phyloP scores from a whole-genome alignment of 176 grass and related monocot species.

The Avena sativa region DNA sequence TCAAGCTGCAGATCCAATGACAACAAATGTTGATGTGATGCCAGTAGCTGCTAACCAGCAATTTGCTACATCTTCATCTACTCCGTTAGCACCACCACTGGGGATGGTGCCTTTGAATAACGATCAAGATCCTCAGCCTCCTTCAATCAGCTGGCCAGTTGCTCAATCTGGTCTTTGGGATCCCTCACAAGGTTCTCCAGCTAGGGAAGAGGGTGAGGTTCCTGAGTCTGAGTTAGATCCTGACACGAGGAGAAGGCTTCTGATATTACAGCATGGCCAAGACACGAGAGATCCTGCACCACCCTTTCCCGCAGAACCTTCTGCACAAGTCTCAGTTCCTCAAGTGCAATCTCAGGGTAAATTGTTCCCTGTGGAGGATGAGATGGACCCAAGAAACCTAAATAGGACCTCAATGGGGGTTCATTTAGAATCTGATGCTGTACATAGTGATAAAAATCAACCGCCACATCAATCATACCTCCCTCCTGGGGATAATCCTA shows the following conservation, averaged over 20 bases:
- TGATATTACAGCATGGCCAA: constrained; percentile 97
- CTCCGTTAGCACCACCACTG: constrained; percentile 39
- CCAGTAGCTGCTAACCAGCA: constrained; percentile 52
- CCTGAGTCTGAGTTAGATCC: constrained; percentile 92
- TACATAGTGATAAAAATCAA: constrained; percentile 56
- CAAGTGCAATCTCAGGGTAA: constrained; percentile 62
- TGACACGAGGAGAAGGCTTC: constrained; percentile 85
- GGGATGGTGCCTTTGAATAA: constrained; percentile 54
- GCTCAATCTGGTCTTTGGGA: constrained; percentile 54
- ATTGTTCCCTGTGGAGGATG: constrained; percentile 59
- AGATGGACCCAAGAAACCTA: constrained; percentile 51
- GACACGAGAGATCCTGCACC: constrained; percentile 70
- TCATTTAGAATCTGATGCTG: constrained; percentile 48
- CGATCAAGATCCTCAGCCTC: constrained; percentile 45
- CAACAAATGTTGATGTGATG: constrained; percentile 52
- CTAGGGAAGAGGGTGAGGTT: constrained; percentile 90
- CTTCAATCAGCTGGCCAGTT: constrained; percentile 58
- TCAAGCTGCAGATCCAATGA: constrained; percentile 53
- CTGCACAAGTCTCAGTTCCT: constrained; percentile 54
- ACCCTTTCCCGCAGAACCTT: constrained; percentile 42
- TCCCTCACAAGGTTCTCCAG: constrained; percentile 70
- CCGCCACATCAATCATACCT: constrained; percentile 49
- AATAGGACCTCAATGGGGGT: constrained; percentile 51
- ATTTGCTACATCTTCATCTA: constrained; percentile 47
- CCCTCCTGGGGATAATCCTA: constrained; percentile 41